A percentile compares a stretch with the other conserved stretches of the same genome.
Evolutionary conservation across 2,329 filamentous ascomycete genomes (phyloP).

Genomic region (Drechmeria coniospora): DNA sequence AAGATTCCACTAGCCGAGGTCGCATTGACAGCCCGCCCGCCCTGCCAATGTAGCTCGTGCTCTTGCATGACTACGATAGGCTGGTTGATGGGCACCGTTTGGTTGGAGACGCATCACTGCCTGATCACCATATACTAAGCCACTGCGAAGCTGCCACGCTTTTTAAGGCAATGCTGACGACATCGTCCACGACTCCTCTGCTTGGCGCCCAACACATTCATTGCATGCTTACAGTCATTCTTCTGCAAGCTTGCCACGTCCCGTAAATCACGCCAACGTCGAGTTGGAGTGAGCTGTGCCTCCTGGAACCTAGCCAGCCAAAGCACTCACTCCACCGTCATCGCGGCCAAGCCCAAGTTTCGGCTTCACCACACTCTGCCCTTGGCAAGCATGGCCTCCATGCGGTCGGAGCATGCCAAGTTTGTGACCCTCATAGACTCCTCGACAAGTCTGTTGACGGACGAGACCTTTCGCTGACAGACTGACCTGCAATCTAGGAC

Average conservation of each 20-base stretch:
- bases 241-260: neutral
- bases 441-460: neutral
- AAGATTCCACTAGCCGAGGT: too few species aligned
- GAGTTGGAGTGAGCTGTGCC: neutral
- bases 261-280: neutral
- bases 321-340: slow-evolving; percentile 2
- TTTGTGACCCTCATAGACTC: slow-evolving; percentile 5
- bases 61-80: too few species aligned
- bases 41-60: too few species aligned
- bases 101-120: neutral
- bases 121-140: too few species aligned
- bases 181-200: slow-evolving; percentile 2
- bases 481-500: slow-evolving; percentile 27
- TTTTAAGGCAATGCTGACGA: slow-evolving; percentile 6
- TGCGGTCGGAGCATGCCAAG: slow-evolving; percentile 22
- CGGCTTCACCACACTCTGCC: slow-evolving; percentile 2
- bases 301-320: neutral
- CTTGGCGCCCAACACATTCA: neutral
- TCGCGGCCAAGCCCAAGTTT: slow-evolving; percentile 1
- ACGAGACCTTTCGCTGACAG: neutral
- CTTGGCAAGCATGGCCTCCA: slow-evolving; percentile 12
- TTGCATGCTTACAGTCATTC: neutral
- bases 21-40: too few species aligned
- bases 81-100: too few species aligned
- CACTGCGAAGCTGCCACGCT: slow-evolving; percentile 3